These are phyloP conservation scores for Aspergillus felis DNA, from an alignment of 2,329 filamentous ascomycete species.

Conservation along the genomic window DNA sequence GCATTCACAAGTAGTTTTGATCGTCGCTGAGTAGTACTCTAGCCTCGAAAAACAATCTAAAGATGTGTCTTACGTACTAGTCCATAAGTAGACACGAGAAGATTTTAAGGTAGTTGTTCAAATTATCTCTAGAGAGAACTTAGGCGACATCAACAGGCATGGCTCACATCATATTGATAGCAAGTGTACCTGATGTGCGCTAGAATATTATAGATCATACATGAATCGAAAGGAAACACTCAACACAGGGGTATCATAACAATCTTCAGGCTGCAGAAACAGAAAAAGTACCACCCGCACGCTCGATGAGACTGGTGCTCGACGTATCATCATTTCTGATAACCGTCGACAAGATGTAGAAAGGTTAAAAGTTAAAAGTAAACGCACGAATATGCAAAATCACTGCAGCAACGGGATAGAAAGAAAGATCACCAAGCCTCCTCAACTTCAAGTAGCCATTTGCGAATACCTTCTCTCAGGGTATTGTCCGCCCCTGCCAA, in stretches of 20 bases:
- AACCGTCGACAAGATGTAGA: neutral
- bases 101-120: neutral
- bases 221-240: conserved; percentile 10
- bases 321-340: neutral
- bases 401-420: neutral
- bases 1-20: conserved; percentile 10
- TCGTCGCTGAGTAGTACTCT: too few relatives aligned
- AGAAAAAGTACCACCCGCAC: neutral
- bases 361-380: neutral
- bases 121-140: neutral
- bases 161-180: neutral
- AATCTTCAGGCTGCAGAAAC: conserved; percentile 1
- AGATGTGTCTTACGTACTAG: neutral
- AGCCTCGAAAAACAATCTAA: neutral
- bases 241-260: conserved; percentile 26
- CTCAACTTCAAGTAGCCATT: conserved; percentile 52
- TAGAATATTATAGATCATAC: neutral
- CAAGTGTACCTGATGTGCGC: neutral
- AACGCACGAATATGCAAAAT: neutral
- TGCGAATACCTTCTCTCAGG: conserved; percentile 53
- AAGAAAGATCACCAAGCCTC: conserved; percentile 34
- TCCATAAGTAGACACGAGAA: too few relatives aligned
- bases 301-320: neutral
- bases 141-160: neutral
- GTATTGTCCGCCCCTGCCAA: conserved; percentile 45